These are phyloP conservation scores for Amorphotheca resinae DNA, from an alignment of 495 filamentous ascomycete species.

Conservation along the genomic window DNA sequence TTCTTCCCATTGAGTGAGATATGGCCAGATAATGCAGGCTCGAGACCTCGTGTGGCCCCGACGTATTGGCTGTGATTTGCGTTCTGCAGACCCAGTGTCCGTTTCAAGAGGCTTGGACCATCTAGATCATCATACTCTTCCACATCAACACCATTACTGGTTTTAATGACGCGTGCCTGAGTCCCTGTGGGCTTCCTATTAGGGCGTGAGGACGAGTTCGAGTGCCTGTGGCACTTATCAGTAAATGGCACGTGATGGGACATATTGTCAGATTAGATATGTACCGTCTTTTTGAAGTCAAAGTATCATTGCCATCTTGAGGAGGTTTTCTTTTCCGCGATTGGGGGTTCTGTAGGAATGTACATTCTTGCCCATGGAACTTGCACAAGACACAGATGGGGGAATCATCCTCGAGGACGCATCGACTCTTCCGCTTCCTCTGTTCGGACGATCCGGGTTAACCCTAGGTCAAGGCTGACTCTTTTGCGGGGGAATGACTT, in stretches of 20 bases:
- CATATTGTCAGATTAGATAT: slow-evolving; percentile 7
- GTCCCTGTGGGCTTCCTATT: slow-evolving; percentile 4
- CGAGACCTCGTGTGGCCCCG: slow-evolving; percentile 58
- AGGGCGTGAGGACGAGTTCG: slow-evolving; percentile 5
- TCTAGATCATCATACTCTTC: slow-evolving; percentile 49
- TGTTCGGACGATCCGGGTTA: slow-evolving; percentile 1
- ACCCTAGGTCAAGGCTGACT: not conserved
- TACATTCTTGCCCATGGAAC: slow-evolving; percentile 47
- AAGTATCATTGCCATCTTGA: slow-evolving; percentile 42
- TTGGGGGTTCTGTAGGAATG: slow-evolving; percentile 48
- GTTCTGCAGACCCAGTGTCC: slow-evolving; percentile 49
- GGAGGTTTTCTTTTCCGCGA: slow-evolving; percentile 60
- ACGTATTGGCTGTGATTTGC: slow-evolving; percentile 49
- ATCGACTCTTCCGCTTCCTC: slow-evolving; percentile 71
- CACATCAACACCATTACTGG: slow-evolving; percentile 39
- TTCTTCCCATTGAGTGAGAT: slow-evolving; percentile 52
- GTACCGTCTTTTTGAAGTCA: slow-evolving; percentile 42
- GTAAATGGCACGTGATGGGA: slow-evolving; percentile 10
- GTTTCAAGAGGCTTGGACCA: slow-evolving; percentile 44
- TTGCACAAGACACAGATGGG: slow-evolving; percentile 51
- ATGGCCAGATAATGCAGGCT: slow-evolving; percentile 55
- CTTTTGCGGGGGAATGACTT: slow-evolving; percentile 4
- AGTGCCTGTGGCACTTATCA: slow-evolving; percentile 17
- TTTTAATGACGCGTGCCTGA: slow-evolving; percentile 24
- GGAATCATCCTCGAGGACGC: slow-evolving; percentile 67